Percentiles rank a stretch among this genome's conserved stretches.
These are phyloP conservation scores for Saururus chinensis DNA, from an alignment of 164 flowering plant genomes.

Conservation along the genomic window DNA sequence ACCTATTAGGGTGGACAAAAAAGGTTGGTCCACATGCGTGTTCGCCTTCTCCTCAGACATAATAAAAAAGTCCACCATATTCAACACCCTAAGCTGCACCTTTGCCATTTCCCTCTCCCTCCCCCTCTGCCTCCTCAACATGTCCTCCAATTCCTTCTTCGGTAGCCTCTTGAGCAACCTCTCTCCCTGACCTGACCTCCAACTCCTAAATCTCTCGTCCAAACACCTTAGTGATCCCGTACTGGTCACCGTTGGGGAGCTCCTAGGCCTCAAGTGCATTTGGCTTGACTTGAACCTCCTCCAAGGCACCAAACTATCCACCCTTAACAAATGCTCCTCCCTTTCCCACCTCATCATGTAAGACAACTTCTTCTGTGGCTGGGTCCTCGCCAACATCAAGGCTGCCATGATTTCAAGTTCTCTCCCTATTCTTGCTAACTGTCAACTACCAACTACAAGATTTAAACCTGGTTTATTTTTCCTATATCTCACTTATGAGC, in stretches of 20 bases:
- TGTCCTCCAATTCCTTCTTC: slow-evolving; percentile 53
- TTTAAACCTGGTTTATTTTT: too few relatives aligned
- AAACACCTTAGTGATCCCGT: slow-evolving; percentile 52
- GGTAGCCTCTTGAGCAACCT: slow-evolving; percentile 46
- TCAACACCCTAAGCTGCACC: slow-evolving; percentile 31
- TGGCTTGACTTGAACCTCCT: slow-evolving; percentile 59
- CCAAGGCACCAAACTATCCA: slow-evolving; percentile 68
- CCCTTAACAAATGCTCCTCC: slow-evolving; percentile 60
- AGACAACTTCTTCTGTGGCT: slow-evolving; percentile 46
- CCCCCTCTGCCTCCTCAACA: slow-evolving; percentile 29
- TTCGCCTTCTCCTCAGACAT: too few relatives aligned
- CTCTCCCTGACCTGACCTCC: slow-evolving; percentile 24
- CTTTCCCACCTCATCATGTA: slow-evolving; percentile 59
- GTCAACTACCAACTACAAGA: too few relatives aligned
- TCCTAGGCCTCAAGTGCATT: slow-evolving; percentile 47
- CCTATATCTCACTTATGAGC: too few relatives aligned
- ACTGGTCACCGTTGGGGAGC: slow-evolving; percentile 53
- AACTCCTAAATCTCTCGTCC: slow-evolving; percentile 56
- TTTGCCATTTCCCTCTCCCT: slow-evolving; percentile 16
- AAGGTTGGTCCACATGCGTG: too few relatives aligned
- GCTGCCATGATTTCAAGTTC: slow-evolving; percentile 41
- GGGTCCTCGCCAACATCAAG: slow-evolving; percentile 49
- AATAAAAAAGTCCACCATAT: too few relatives aligned
- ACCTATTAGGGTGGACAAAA: too few relatives aligned
- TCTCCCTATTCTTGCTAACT: slow-evolving; percentile 56